Percentiles rank a stretch among this genome's conserved stretches.
Evolutionary conservation across 2,329 filamentous ascomycete species (phyloP).

Genomic region (Diaporthe eres): DNA sequence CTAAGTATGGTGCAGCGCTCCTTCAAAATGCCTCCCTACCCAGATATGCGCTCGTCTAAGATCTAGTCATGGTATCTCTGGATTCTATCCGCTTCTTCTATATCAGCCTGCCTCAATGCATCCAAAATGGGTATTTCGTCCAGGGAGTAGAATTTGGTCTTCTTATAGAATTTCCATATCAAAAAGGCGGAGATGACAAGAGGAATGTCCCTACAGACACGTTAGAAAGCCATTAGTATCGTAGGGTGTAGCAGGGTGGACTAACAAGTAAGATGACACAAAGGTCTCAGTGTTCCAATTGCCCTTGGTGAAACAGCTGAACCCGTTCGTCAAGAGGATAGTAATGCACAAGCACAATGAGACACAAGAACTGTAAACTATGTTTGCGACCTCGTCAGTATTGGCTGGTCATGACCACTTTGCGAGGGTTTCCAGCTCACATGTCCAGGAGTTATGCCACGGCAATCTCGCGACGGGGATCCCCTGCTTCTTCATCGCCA

Average conservation of each 20-base stretch:
- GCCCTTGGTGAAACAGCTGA: conserved; percentile 72
- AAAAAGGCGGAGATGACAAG: conserved; percentile 69
- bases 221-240: not conserved
- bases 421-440: conserved; percentile 55
- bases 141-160: conserved; percentile 68
- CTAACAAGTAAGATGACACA: conserved; percentile 74
- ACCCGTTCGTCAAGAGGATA: conserved; percentile 79
- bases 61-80: conserved; percentile 45
- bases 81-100: conserved; percentile 43
- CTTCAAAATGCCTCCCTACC: not conserved
- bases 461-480: conserved; percentile 65
- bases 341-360: conserved; percentile 73
- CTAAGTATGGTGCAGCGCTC: not conserved
- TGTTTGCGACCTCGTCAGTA: conserved; percentile 1
- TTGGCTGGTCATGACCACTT: not conserved
- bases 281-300: conserved; percentile 71
- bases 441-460: conserved; percentile 75
- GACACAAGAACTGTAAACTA: conserved; percentile 72
- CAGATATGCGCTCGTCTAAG: not conserved
- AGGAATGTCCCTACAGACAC: conserved; percentile 67
- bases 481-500: conserved; percentile 68
- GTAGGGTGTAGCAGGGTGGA: conserved; percentile 38
- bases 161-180: conserved; percentile 77
- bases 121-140: conserved; percentile 65
- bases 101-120: conserved; percentile 64